Base-by-base conservation (phyloP, 2,329 filamentous ascomycete genomes). In the Talaromyces sp. region DNA sequence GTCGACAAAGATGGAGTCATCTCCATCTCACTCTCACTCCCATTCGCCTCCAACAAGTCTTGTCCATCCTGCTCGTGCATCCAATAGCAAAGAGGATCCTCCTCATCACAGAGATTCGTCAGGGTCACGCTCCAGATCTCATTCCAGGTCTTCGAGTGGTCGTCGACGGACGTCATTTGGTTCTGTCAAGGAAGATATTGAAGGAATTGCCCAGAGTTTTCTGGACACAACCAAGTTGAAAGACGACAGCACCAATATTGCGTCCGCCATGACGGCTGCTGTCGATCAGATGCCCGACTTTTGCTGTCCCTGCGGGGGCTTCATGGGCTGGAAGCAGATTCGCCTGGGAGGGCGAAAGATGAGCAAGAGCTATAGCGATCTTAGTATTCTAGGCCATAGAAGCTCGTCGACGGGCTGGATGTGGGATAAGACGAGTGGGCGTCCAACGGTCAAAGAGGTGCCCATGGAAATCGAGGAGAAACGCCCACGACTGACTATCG, bases 401-500 rank as follows among this genome's bases (percentile, higher is more conserved):
- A 57, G 69, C 63, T 69, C 74, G 51, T 66, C 71, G 9, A 70
- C 70, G 56, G 73, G 73, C 17, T 77, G 74, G 73, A 74, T 74
- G 15, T 77, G 73, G 74, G 75, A 78, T 52, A 62, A 63, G 13
- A 65, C 65, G 37, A 64, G 69, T 55, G 64, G 46, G 43, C 56
- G 56, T 51, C 61, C 61, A 2, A 56, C 64, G 31, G 59, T 62
- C 51, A 65, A 65, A 54, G 61, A 64, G 15, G 59, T 69, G 43
- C 63, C 66, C 55, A 61, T 62, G 31, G 60, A 65, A 54, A 54
- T 63, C 33, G 53, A 61, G 19, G 52, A 62, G 63, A 43, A 68
- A 64, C 45, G 69, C 63, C 39, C 57, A 4, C 53, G 67, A 61
- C 77, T 87, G 21, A 77, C 80, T 25, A 74, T 92, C 40, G 89